Conservation (phyloP, 2,329 filamentous ascomycete genomes). For the Clonostachys sp. region DNA sequence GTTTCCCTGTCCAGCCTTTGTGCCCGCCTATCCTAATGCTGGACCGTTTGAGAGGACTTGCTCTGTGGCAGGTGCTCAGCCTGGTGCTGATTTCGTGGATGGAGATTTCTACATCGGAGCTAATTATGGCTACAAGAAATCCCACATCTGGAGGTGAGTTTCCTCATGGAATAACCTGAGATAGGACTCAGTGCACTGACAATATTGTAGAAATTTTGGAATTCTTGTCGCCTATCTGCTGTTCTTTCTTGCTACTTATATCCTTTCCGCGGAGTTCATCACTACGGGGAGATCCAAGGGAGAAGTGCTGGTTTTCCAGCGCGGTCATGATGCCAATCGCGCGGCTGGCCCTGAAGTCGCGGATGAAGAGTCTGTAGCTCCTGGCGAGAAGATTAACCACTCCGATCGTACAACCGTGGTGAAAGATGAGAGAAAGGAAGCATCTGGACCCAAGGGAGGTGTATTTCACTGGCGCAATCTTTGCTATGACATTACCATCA, state of each 20-base stretch:
- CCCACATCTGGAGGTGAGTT: constrained; percentile 48
- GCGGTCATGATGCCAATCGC: constrained; percentile 37
- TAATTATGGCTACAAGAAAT: constrained; percentile 46
- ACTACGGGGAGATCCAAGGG: constrained; percentile 67
- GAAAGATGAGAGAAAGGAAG: too few relatives aligned
- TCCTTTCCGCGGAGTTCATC: constrained; percentile 62
- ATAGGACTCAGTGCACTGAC: not conserved
- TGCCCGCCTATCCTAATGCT: constrained; percentile 35
- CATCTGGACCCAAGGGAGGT: constrained; percentile 33
- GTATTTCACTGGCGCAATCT: constrained; percentile 59
- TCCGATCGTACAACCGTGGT: too few relatives aligned
- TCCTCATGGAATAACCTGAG: not conserved
- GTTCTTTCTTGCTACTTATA: constrained; percentile 58
- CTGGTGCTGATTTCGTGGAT: constrained; percentile 38
- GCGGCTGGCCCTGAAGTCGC: too few relatives aligned
- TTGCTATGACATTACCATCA: constrained; percentile 68
- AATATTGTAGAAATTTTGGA: constrained; percentile 58
- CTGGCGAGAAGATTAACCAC: too few relatives aligned
- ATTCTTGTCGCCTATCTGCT: constrained; percentile 61
- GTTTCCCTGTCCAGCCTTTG: constrained; percentile 44
- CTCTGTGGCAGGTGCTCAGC: constrained; percentile 42
- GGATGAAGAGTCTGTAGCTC: too few relatives aligned
- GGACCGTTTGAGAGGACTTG: constrained; percentile 45
- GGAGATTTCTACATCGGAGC: constrained; percentile 49
- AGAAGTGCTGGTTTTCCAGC: constrained; percentile 70